phyloP scores from a whole-genome alignment of 768 basidiomycete genomes.

The Trametes maxima region DNA sequence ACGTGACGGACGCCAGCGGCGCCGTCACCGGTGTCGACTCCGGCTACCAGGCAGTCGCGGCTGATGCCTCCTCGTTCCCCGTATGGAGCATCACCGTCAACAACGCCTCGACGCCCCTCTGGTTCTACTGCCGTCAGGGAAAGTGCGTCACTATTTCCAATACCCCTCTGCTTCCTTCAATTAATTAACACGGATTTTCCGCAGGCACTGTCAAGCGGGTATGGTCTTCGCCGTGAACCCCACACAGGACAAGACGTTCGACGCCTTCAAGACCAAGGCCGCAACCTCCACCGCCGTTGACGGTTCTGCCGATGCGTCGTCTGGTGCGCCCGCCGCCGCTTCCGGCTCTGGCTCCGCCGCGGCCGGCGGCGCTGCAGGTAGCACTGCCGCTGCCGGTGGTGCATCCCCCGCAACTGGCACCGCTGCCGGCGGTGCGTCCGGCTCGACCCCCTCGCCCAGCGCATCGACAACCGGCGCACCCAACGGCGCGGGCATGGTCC shows the following conservation, averaged over 20 bases:
- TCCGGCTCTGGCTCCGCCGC: constrained; percentile 17
- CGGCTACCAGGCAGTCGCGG: constrained; percentile 47
- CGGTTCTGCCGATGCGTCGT: constrained; percentile 9
- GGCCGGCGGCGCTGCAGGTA: constrained; percentile 10
- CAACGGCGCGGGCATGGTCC: constrained; percentile 23
- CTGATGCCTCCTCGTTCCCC: constrained; percentile 39
- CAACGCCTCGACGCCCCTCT: constrained; percentile 50
- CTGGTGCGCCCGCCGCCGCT: constrained; percentile 3
- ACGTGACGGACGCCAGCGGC: constrained; percentile 36
- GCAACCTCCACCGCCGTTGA: constrained; percentile 10
- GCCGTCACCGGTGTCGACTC: constrained; percentile 48
- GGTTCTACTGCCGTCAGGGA: constrained; percentile 64
- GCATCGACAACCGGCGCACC: constrained; percentile 2
- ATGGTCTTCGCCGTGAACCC: constrained; percentile 69
- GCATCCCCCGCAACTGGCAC: constrained; percentile 33
- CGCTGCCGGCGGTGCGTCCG: constrained; percentile 26
- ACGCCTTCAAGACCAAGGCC: constrained; percentile 41
- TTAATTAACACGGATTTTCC: constrained; percentile 10
- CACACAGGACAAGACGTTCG: constrained; percentile 48
- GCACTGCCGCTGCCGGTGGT: constrained; percentile 1
- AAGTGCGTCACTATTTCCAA: constrained; percentile 25
- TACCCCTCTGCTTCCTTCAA: constrained; percentile 22
- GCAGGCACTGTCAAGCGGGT: constrained; percentile 51
- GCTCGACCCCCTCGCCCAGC: constrained; percentile 16
- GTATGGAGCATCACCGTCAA: constrained; percentile 50